Percentiles rank a stretch among this genome's conserved stretches.
phyloP scores from a whole-genome alignment of 495 filamentous ascomycete genomes.

The Aspergillus leporis region DNA sequence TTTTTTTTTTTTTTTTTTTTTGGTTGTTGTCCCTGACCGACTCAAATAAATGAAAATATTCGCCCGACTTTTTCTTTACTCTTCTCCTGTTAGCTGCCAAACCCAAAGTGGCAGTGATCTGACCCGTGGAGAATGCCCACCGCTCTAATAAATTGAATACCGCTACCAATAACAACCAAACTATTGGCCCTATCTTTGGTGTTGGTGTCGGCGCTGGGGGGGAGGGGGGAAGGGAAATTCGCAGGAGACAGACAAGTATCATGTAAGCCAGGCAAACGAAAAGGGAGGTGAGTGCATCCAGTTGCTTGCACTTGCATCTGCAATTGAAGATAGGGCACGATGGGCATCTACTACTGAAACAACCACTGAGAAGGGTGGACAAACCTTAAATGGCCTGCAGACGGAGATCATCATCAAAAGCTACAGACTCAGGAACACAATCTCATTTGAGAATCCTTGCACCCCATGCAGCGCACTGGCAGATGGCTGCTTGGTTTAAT shows the following conservation, averaged over 20 bases:
- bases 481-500: not conserved
- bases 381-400: conserved; percentile 9
- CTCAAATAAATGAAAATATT: not conserved
- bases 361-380: conserved; percentile 7
- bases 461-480: too few species aligned
- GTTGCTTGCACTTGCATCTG: not conserved
- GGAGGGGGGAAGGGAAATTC: not conserved
- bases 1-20: conserved; percentile 4
- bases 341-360: not conserved
- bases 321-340: not conserved
- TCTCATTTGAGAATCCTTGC: conserved; percentile 5
- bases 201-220: not conserved
- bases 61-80: not conserved
- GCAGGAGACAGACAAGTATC: not conserved
- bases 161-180: not conserved
- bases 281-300: not conserved
- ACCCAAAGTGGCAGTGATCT: conserved; percentile 11
- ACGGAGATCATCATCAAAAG: conserved; percentile 12
- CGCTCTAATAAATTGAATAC: not conserved
- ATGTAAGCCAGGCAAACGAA: not conserved
- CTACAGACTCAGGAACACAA: not conserved
- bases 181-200: not conserved
- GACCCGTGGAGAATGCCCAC: conserved; percentile 11
- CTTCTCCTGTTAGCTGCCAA: not conserved
- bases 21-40: conserved; percentile 4